Percentiles rank a stretch among this genome's conserved stretches.
These are phyloP conservation scores for Stenocarpella maydis DNA, from an alignment of 2,329 filamentous ascomycete species.

Conservation along the genomic window DNA sequence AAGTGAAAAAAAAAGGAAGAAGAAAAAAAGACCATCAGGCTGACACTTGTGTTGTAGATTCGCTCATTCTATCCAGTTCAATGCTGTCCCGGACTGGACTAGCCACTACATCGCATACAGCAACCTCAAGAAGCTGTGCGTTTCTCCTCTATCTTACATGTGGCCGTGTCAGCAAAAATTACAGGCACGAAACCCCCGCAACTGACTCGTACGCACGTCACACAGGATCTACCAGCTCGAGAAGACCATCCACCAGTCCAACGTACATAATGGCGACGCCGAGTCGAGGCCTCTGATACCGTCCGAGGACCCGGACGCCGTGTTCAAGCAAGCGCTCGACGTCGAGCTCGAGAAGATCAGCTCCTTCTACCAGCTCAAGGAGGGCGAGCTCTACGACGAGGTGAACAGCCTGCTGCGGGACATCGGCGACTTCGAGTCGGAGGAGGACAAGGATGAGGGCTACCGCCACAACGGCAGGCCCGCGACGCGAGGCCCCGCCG, in stretches of 20 bases:
- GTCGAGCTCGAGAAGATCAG: conserved; percentile 93
- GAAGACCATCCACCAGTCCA: conserved; percentile 76
- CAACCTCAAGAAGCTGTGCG: conserved; percentile 97
- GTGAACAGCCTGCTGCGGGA: conserved; percentile 80
- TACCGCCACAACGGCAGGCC: conserved; percentile 39
- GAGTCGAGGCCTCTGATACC: conserved; percentile 86
- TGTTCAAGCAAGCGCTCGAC: conserved; percentile 84
- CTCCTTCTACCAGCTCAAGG: conserved; percentile 89
- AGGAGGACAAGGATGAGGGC: conserved; percentile 56
- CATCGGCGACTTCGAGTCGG: conserved; percentile 70
- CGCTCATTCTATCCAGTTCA: conserved; percentile 99
- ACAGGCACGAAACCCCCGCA: conserved; percentile 5
- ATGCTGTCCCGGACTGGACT: conserved; percentile 99
- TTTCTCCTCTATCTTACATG: conserved; percentile 42
- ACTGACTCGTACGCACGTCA: conserved; percentile 12
- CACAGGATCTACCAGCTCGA: conserved; percentile 92
- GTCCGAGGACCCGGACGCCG: conserved; percentile 76
- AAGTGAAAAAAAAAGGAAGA: neutral
- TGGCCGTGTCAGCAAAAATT: conserved; percentile 3
- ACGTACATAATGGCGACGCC: conserved; percentile 64
- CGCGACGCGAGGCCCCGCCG: conserved; percentile 40
- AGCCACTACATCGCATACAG: conserved; percentile 98
- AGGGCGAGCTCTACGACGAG: conserved; percentile 85
- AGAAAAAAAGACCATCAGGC: neutral
- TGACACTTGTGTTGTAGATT: conserved; percentile 55